phyloP scores from a whole-genome alignment of 371 early-diverging fungal species.

The Fennellomyces sp. region DNA sequence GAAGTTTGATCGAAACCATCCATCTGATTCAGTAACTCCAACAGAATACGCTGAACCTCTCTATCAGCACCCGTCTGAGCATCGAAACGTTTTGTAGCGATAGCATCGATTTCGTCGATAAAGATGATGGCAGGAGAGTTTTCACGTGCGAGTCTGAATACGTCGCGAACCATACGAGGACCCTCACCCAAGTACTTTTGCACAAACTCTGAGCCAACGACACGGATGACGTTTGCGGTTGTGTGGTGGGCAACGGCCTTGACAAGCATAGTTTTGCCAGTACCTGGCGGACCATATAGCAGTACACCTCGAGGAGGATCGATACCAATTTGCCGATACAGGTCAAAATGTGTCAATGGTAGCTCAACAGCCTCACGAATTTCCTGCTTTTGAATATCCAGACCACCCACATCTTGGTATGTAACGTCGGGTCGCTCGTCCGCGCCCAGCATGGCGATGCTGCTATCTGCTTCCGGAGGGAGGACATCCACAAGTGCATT shows the following conservation, averaged over 20 bases:
- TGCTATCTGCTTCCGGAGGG: slow-evolving; percentile 97
- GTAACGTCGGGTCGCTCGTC: slow-evolving; percentile 97
- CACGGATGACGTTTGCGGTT: slow-evolving; percentile 98
- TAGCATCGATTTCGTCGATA: slow-evolving; percentile 99
- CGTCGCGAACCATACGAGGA: slow-evolving; percentile 99
- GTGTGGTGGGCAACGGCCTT: slow-evolving; percentile 99
- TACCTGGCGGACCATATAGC: slow-evolving; percentile 98
- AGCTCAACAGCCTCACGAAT: slow-evolving; percentile 99
- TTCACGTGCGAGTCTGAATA: slow-evolving; percentile 98
- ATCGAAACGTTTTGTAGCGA: slow-evolving; percentile 99
- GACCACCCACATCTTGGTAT: slow-evolving; percentile 98
- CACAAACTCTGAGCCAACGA: slow-evolving; percentile 99
- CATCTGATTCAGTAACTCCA: slow-evolving; percentile 99
- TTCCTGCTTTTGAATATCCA: slow-evolving; percentile 99
- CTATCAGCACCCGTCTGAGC: slow-evolving; percentile 99
- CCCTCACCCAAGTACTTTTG: slow-evolving; percentile 99
- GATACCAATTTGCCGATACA: slow-evolving; percentile 99
- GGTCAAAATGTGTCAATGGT: slow-evolving; percentile 99
- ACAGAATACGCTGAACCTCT: slow-evolving; percentile 99
- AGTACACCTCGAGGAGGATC: slow-evolving; percentile 98
- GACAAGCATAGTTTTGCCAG: slow-evolving; percentile 99
- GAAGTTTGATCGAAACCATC: slow-evolving; percentile 99
- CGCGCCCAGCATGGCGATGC: slow-evolving; percentile 93
- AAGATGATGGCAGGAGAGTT: slow-evolving; percentile 99
- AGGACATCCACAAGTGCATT: slow-evolving; percentile 97